phyloP scores from a whole-genome alignment of 495 filamentous ascomycete genomes.

The Glarea lozoyensis region DNA sequence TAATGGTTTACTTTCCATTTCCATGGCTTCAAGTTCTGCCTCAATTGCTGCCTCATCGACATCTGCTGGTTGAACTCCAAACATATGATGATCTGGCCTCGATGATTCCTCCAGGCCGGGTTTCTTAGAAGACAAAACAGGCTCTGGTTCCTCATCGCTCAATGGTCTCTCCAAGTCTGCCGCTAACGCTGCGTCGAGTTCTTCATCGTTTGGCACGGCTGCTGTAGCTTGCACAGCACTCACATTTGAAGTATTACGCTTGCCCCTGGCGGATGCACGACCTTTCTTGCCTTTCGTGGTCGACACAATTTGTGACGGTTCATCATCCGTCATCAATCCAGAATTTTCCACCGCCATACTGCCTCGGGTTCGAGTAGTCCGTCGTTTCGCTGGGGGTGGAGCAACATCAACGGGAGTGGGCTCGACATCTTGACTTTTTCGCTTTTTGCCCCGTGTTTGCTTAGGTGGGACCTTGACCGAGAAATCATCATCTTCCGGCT shows the following conservation, averaged over 20 bases:
- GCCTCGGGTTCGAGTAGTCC: conserved; percentile 45
- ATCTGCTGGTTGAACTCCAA: conserved; percentile 28
- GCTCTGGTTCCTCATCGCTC: conserved; percentile 41
- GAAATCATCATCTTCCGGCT: conserved; percentile 30
- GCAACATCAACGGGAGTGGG: conserved; percentile 16
- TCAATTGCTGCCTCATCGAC: conserved; percentile 38
- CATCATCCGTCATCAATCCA: conserved; percentile 1
- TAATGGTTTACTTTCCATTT: conserved; percentile 24
- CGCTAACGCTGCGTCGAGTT: conserved; percentile 59
- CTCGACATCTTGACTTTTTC: conserved; percentile 51
- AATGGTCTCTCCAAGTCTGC: conserved; percentile 54
- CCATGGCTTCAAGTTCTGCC: conserved; percentile 32
- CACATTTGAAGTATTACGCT: conserved; percentile 28
- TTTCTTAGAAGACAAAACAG: not conserved
- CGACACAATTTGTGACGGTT: conserved; percentile 5
- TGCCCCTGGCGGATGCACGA: conserved; percentile 23
- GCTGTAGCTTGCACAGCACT: conserved; percentile 43
- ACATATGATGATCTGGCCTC: conserved; percentile 29
- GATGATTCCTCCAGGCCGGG: conserved; percentile 5
- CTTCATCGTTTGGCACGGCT: conserved; percentile 51
- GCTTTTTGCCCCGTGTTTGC: conserved; percentile 50
- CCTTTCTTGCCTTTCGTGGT: conserved; percentile 17
- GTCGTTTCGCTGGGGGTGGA: conserved; percentile 55
- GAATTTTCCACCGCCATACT: conserved; percentile 12
- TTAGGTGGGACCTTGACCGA: conserved; percentile 37